phyloP scores from a whole-genome alignment of 2,329 filamentous ascomycete species.

The Leptographium radiaticola region DNA sequence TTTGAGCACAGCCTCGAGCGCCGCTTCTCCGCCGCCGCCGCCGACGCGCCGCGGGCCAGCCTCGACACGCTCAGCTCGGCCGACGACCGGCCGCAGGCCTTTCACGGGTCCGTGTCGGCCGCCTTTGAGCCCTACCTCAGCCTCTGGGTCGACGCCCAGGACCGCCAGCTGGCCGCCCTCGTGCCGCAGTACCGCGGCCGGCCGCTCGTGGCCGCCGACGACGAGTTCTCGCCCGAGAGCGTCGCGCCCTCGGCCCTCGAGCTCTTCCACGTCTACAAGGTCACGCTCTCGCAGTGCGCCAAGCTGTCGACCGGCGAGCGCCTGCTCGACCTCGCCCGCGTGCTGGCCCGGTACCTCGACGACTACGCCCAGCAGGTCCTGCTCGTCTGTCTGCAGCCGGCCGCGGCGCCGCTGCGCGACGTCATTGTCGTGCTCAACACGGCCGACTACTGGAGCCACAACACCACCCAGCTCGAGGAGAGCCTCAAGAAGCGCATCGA shows the following conservation, averaged over 20 bases:
- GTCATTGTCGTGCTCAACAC: conserved; percentile 84
- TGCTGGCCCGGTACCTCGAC: conserved; percentile 85
- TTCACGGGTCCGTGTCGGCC: conserved; percentile 84
- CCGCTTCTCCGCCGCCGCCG: conserved; percentile 49
- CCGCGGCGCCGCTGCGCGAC: conserved; percentile 44
- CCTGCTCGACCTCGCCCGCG: conserved; percentile 70
- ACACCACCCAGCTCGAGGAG: conserved; percentile 85
- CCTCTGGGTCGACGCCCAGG: conserved; percentile 93
- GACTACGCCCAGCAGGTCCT: conserved; percentile 91
- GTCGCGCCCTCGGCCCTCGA: conserved; percentile 93
- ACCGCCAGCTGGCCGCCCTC: conserved; percentile 70
- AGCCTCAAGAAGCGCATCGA: conserved; percentile 89
- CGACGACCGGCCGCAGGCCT: conserved; percentile 63
- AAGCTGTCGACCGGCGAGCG: conserved; percentile 88
- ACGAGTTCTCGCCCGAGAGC: conserved; percentile 82
- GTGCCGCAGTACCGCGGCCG: conserved; percentile 82
- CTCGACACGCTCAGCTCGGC: conserved; percentile 79
- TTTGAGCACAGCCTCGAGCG: conserved; percentile 89
- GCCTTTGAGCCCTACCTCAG: conserved; percentile 96
- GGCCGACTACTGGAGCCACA: conserved; percentile 92
- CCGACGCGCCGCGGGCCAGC: conserved; percentile 50
- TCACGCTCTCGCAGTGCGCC: conserved; percentile 84
- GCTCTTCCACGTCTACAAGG: conserved; percentile 92
- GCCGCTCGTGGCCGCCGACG: conserved; percentile 65
- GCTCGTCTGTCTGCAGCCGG: conserved; percentile 48